These are phyloP conservation scores for Pontederia crassipes DNA, from an alignment of 176 grass and related monocot genomes.

Conservation along the genomic window DNA sequence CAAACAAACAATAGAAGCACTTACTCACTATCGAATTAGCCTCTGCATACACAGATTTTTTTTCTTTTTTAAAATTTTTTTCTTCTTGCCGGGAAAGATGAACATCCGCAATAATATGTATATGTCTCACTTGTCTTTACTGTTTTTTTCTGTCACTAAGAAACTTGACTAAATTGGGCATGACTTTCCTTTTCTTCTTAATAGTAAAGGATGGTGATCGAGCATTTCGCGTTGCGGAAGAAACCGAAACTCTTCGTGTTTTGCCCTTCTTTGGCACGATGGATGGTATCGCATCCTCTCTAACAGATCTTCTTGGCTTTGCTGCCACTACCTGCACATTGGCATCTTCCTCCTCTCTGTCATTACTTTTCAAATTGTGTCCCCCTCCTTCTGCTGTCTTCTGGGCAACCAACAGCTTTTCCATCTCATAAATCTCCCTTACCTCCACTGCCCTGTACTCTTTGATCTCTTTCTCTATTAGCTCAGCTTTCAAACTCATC, in stretches of 20 bases:
- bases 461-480: slow-evolving; percentile 21
- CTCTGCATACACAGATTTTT: too few relatives aligned
- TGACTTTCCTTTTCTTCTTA: slow-evolving; percentile 65
- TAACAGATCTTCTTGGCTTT: slow-evolving; percentile 30
- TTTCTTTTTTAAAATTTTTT: too few relatives aligned
- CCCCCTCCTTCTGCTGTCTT: slow-evolving; percentile 30
- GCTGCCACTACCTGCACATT: slow-evolving; percentile 14
- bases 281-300: slow-evolving; percentile 19
- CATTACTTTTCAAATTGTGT: slow-evolving; percentile 11
- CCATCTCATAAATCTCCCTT: slow-evolving; percentile 11
- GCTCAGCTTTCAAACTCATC: slow-evolving; percentile 28
- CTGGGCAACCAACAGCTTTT: slow-evolving; percentile 20
- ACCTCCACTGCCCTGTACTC: slow-evolving; percentile 23
- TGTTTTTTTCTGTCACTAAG: slow-evolving; percentile 25
- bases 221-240: slow-evolving; percentile 23
- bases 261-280: slow-evolving; percentile 26
- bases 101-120: not conserved
- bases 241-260: slow-evolving; percentile 24
- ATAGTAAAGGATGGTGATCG: slow-evolving; percentile 54
- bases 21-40: too few relatives aligned
- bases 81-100: too few relatives aligned
- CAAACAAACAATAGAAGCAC: too few relatives aligned
- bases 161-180: slow-evolving; percentile 76
- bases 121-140: not conserved
- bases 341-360: slow-evolving; percentile 23